Base-by-base conservation (phyloP, 768 basidiomycete genomes). In the Boletus subcaerulescens region DNA sequence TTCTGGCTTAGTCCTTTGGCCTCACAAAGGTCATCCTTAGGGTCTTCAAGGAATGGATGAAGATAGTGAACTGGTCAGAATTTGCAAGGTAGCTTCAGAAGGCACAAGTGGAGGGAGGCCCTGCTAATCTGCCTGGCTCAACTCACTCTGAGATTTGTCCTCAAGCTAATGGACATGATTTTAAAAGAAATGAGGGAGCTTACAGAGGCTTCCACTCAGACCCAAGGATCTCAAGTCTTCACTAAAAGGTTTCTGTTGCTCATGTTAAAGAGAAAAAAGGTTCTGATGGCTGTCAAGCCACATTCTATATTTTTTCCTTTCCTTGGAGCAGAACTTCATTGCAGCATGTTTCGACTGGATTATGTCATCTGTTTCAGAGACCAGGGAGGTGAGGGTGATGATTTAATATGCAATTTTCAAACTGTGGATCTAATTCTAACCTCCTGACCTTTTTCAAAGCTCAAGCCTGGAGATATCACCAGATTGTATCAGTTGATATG, bases 301-400 rank as follows among this genome's bases (percentile, higher is more conserved):
- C 42, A 59, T 10, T 48, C 47, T 0, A 41, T 56, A 20, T 59
- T 59, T 40, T 40, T 56, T 59, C 14, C 54, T 59, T 17, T 52
- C 11, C 41, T 56, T 43, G 0, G 17, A 56, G 4, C 32, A 48
- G 11, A 59, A 59, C 15, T 52, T 59, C 8, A 3, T 36, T 0
- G 15, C 35, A 0, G 47, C 58, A 3, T 59, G 33, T 17, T 55
- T 50, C 1, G 35, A 55, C 12, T 58, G 57, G 53, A 3, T 54
- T 4, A 1, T 54, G 0, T 10, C 3, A 0, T 32, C 13, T 8
- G 1, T 42, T 8, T 10, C 5, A 7, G 13, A 41, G 4, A 41
- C 5, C 3, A 12, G 4, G 17, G 13, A 20, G 0, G 18, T n/a
- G 0, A 10, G 5, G 1, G 45, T 48, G 8, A 46, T 15, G 2